Evolutionary conservation across 352 stramenopile genomes (phyloP), one percentile per base, ranked within the genome.

Genomic region (Poterioochromonas sp.): DNA sequence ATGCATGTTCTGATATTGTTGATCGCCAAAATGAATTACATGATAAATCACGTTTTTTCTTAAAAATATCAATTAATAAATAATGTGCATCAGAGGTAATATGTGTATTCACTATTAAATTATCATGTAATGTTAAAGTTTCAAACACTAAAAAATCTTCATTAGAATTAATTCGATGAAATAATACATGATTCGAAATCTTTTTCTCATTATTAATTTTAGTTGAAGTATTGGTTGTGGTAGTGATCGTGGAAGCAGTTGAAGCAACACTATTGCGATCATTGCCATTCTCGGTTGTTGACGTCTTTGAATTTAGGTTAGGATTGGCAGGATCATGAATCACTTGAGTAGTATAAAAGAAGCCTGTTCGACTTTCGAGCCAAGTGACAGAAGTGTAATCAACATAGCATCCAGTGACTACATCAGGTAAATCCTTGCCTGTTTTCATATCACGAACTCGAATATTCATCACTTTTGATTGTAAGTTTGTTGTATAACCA

Each of bases 1-100:
- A 11, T 22, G 15, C 34, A 71, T 71, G 32, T 22, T 71, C 62
- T 43, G 11, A 43, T 3, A 71, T 2, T 29, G 41, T 8, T n/a
- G 34, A 32, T 12, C 62, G n/a, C 15, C 32, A 71, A 41, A 43
- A 71, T 22, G 62, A 26, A 18, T 43, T 41, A 3, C 11, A 44
- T 8, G 62, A 35, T 41, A 71, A 26, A 22, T 71, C 62, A 47
- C 32, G 32, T 26, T 44, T 41, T 29, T n/a, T 8, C 5, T n/a
- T 41, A 47, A 71, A 71, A 26, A 71, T 41, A 5, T 71, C 62
- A 1, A 71, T 32, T 47, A 71, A 44, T 29, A 71, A 29, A 47
- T 71, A 71, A 47, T 71, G 62, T 8, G 12, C 11, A 47, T 71
- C 62, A 5, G 62, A 71, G 15, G 62, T 71, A n/a, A 71, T 71